These are phyloP conservation scores for Iberis pinnata DNA, from an alignment of 345 rosid genomes.

Conservation along the genomic window DNA sequence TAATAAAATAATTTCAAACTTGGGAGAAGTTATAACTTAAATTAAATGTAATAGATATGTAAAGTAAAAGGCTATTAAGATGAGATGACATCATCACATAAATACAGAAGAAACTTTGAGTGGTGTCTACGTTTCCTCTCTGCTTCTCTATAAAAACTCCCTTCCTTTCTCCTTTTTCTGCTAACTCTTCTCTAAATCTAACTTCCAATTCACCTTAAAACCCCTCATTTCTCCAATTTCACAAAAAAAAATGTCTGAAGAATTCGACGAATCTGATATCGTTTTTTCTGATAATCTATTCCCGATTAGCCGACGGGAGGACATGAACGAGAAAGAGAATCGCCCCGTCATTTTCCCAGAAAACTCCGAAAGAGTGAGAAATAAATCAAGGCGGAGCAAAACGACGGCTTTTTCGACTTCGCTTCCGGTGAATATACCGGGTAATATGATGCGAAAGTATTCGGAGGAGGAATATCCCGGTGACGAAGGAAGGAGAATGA, in stretches of 20 bases:
- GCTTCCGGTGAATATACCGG: slow-evolving; percentile 36
- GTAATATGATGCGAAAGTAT: slow-evolving; percentile 4
- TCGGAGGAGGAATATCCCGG: slow-evolving; percentile 15
- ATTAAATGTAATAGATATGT: too few species aligned
- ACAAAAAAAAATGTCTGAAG: slow-evolving; percentile 26
- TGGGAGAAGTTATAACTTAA: too few species aligned
- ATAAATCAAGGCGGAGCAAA: slow-evolving; percentile 13
- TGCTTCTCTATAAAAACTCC: slow-evolving; percentile 26
- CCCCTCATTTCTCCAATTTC: neutral
- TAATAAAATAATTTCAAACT: too few species aligned
- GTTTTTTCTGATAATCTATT: slow-evolving; percentile 31
- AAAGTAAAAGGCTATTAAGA: too few species aligned
- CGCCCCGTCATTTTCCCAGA: slow-evolving; percentile 16
- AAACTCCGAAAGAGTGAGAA: neutral
- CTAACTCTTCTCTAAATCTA: slow-evolving; percentile 16
- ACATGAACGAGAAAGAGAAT: slow-evolving; percentile 18
- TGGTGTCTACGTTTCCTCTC: slow-evolving; percentile 30
- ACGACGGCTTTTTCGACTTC: slow-evolving; percentile 20
- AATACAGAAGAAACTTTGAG: slow-evolving; percentile 24
- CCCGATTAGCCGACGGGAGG: neutral
- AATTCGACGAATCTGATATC: slow-evolving; percentile 50
- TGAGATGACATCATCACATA: too few species aligned
- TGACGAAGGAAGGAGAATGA: slow-evolving; percentile 24
- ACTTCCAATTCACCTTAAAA: neutral
- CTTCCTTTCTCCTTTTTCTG: neutral